phyloP scores from a whole-genome alignment of 2,329 filamentous ascomycete species.

The Clonostachys rhizophaga region DNA sequence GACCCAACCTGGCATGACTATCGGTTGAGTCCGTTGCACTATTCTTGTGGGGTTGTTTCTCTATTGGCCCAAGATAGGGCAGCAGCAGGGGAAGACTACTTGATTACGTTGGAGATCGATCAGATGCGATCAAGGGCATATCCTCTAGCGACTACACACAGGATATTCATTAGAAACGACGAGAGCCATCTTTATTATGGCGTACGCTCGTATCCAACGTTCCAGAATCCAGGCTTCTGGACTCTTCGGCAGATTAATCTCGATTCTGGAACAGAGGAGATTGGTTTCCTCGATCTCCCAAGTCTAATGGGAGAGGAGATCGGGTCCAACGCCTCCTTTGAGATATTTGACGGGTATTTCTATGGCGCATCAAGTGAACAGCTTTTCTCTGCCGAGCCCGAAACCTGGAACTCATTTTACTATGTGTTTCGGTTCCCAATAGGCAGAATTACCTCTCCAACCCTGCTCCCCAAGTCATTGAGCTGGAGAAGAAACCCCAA shows the following conservation, averaged over 20 bases:
- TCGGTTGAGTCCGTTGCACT: conserved; percentile 1
- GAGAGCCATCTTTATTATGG: conserved; percentile 3
- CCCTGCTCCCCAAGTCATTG: neutral
- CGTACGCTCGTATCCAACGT: neutral
- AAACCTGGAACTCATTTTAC: neutral
- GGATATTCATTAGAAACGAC: conserved; percentile 3
- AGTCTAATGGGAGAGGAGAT: neutral
- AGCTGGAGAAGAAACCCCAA: neutral
- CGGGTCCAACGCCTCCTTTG: conserved; percentile 1
- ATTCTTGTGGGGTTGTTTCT: conserved; percentile 1
- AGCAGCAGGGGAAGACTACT: neutral
- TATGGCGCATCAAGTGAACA: conserved; percentile 2
- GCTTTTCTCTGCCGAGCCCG: neutral
- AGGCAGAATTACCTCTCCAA: neutral
- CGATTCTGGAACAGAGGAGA: neutral
- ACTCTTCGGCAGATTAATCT: neutral
- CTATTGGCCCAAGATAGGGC: neutral
- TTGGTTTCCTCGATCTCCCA: neutral
- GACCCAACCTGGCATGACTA: neutral
- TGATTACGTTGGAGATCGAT: neutral
- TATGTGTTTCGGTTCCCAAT: neutral
- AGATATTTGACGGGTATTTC: conserved; percentile 3
- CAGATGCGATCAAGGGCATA: too few relatives aligned
- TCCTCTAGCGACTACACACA: neutral
- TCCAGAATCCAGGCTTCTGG: neutral